Percentiles rank a stretch among this genome's conserved stretches.
Evolutionary conservation across 73 alveolate species (phyloP).

Genomic region (Symbiodinium pilosum): DNA sequence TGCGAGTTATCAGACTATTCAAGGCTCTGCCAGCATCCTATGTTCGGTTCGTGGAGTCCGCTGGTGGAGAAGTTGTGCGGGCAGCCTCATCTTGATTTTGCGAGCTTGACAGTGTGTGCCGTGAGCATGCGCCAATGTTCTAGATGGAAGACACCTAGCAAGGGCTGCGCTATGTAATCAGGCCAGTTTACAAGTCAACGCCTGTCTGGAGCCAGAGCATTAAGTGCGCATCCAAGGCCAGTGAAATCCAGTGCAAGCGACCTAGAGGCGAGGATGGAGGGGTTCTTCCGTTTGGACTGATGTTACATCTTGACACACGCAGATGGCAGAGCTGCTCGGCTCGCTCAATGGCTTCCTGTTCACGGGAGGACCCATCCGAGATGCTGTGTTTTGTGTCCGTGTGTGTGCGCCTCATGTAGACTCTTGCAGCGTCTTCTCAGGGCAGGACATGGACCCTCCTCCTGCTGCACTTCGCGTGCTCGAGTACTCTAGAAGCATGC

Average conservation of each 20-base stretch:
- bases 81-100: background rate
- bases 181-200: too few relatives aligned
- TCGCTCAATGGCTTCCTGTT: conserved; percentile 59
- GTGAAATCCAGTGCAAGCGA: conserved; percentile 43
- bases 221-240: background rate
- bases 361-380: conserved; percentile 65
- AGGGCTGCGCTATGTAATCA: too few relatives aligned
- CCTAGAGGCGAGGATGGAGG: background rate
- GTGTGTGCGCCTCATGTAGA: background rate
- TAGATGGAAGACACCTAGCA: background rate
- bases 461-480: conserved; percentile 75
- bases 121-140: background rate
- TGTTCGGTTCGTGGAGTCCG: conserved; percentile 54
- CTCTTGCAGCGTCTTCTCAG: background rate
- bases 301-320: background rate
- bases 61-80: conserved; percentile 74
- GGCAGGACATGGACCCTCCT: conserved; percentile 52
- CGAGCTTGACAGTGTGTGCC: background rate
- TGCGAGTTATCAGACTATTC: too few relatives aligned
- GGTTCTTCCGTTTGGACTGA: too few relatives aligned
- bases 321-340: conserved; percentile 38
- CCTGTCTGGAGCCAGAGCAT: too few relatives aligned
- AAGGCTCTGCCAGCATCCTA: conserved; percentile 72
- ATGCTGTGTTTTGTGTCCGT: background rate
- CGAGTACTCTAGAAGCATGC: conserved; percentile 6